phyloP scores from a whole-genome alignment of 768 basidiomycete species.

The Boletus sensibilis region DNA sequence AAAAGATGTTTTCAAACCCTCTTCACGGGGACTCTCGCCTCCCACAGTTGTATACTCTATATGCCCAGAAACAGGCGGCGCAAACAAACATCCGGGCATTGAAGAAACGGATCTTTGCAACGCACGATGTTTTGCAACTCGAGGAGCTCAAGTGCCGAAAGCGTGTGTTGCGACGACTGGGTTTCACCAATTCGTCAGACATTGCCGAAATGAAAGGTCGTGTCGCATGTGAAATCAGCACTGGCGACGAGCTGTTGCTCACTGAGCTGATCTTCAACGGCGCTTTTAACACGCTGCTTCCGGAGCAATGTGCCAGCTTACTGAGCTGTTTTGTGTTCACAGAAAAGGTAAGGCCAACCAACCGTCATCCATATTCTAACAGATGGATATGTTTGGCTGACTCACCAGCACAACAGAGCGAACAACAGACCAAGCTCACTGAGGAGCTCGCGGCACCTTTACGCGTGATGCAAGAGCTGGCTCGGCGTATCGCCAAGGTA shows the following conservation, averaged over 20 bases:
- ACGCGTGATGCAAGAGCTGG: conserved; percentile 93
- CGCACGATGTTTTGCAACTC: conserved; percentile 89
- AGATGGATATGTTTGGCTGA: not conserved
- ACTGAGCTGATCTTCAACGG: conserved; percentile 98
- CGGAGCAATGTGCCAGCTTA: conserved; percentile 92
- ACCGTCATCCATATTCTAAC: not conserved
- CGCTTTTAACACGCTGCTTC: conserved; percentile 84
- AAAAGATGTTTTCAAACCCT: conserved; percentile 76
- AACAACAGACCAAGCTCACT: conserved; percentile 79
- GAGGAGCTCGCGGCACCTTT: conserved; percentile 93
- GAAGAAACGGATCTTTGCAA: conserved; percentile 84
- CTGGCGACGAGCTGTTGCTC: conserved; percentile 92
- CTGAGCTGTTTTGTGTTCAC: conserved; percentile 97
- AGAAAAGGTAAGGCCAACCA: conserved; percentile 82
- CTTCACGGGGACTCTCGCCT: conserved; percentile 78
- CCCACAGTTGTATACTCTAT: conserved; percentile 78
- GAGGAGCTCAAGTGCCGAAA: conserved; percentile 96
- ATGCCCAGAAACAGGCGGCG: conserved; percentile 69
- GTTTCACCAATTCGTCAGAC: conserved; percentile 84
- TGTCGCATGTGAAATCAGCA: conserved; percentile 97
- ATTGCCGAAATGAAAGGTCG: conserved; percentile 98
- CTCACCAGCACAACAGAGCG: conserved; percentile 56
- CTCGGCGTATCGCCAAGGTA: conserved; percentile 93
- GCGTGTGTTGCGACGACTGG: conserved; percentile 87
- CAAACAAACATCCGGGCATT: conserved; percentile 70